A percentile compares a stretch with the other conserved stretches of the same genome.
Evolutionary conservation across 2,329 filamentous ascomycete genomes (phyloP).

Genomic region (Hypocreales sp.): DNA sequence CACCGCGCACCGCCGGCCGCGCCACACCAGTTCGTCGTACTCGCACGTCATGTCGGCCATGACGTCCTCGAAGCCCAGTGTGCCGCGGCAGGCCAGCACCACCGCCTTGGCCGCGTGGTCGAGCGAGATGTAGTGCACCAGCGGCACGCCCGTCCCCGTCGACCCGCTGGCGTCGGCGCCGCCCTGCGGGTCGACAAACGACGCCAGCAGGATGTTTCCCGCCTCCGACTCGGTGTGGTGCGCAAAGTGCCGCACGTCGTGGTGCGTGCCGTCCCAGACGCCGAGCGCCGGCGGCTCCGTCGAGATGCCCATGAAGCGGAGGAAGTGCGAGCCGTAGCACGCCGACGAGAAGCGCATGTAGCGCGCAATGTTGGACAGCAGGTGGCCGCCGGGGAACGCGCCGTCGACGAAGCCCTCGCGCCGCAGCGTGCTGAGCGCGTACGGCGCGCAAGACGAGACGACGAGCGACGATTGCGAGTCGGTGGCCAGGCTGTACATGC

Average conservation of each 20-base stretch:
- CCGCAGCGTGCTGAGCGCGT: constrained; percentile 31
- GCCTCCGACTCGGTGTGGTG: constrained; percentile 44
- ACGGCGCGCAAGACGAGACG: constrained; percentile 30
- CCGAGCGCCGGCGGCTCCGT: constrained; percentile 29
- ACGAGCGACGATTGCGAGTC: constrained; percentile 39
- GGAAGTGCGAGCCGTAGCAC: constrained; percentile 47
- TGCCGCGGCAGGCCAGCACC: constrained; percentile 57
- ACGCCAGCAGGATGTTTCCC: constrained; percentile 48
- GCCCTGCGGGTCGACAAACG: constrained; percentile 54
- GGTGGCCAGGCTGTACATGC: constrained; percentile 42
- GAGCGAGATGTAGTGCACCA: constrained; percentile 59
- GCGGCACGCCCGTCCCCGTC: constrained; percentile 49
- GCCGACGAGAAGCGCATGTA: constrained; percentile 54
- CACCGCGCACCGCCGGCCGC: constrained; percentile 49
- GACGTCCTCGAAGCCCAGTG: constrained; percentile 58
- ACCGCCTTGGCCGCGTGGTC: constrained; percentile 59
- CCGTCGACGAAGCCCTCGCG: constrained; percentile 39
- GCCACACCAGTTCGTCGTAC: constrained; percentile 50
- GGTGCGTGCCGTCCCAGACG: constrained; percentile 32
- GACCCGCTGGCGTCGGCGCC: constrained; percentile 49
- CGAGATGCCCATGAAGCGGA: constrained; percentile 46
- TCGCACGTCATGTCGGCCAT: constrained; percentile 62
- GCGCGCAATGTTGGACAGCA: constrained; percentile 45
- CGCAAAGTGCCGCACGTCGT: constrained; percentile 47
- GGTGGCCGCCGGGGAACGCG: constrained; percentile 42